Percentiles rank a stretch among this genome's conserved stretches.
These are phyloP conservation scores for Nannochloropsis limnetica DNA, from an alignment of 352 stramenopile genomes.

Conservation along the genomic window DNA sequence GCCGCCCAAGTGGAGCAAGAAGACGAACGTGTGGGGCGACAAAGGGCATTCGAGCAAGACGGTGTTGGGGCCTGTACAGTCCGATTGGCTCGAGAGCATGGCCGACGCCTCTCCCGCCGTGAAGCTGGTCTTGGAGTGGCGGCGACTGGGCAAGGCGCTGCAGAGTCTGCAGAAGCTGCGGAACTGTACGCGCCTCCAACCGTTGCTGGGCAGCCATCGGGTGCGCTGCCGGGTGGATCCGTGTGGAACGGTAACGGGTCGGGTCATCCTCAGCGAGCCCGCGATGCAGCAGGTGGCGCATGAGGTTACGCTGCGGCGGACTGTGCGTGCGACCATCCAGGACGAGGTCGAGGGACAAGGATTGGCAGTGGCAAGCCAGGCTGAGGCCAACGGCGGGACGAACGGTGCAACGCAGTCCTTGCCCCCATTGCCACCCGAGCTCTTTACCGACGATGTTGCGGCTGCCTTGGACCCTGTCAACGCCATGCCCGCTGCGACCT, in stretches of 20 bases:
- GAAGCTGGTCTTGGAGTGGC: constrained; percentile 12
- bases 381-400: neutral
- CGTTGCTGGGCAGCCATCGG: constrained; percentile 13
- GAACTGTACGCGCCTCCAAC: neutral
- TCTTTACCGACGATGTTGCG: constrained; percentile 10
- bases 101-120: neutral
- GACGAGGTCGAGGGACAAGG: constrained; percentile 2
- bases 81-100: constrained; percentile 9
- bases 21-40: neutral
- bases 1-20: constrained; percentile 2
- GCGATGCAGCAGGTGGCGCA: constrained; percentile 23
- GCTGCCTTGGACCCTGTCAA: constrained; percentile 5
- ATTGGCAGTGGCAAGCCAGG: neutral
- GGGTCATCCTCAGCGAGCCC: neutral
- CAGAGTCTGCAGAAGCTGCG: constrained; percentile 1
- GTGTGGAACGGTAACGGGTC: neutral
- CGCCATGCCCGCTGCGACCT: neutral
- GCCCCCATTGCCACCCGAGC: neutral
- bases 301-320: neutral
- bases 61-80: constrained; percentile 1
- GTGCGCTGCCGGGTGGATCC: constrained; percentile 17
- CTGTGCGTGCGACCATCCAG: neutral
- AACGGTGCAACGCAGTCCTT: neutral
- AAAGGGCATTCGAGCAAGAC: neutral
- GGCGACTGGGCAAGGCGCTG: neutral